Percentiles rank a stretch among this genome's conserved stretches.
These are phyloP conservation scores for Cercophora scortea DNA, from an alignment of 495 filamentous ascomycete species.

Conservation along the genomic window DNA sequence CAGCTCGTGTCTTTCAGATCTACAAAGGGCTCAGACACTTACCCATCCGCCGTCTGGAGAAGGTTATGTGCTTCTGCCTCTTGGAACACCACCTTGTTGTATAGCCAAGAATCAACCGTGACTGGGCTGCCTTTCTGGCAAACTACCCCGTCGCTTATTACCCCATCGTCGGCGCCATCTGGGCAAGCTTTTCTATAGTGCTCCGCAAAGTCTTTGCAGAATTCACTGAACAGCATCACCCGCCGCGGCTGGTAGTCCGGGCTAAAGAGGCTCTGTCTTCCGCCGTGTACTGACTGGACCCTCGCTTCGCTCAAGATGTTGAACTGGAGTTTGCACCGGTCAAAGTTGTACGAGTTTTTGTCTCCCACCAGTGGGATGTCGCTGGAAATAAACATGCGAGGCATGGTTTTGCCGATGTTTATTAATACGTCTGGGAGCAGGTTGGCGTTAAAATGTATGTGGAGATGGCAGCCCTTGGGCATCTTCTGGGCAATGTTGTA, in stretches of 20 bases:
- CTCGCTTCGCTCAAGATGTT: constrained; percentile 28
- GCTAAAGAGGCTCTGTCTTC: constrained; percentile 13
- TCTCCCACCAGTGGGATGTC: constrained; percentile 22
- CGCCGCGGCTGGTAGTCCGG: constrained; percentile 16
- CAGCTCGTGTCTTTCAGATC: background rate
- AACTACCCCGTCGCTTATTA: background rate
- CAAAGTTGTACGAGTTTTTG: constrained; percentile 12
- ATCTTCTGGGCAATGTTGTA: constrained; percentile 32
- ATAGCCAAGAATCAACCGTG: constrained; percentile 31
- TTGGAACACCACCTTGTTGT: constrained; percentile 41
- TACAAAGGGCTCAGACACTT: background rate
- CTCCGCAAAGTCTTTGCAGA: constrained; percentile 15
- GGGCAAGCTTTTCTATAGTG: constrained; percentile 1
- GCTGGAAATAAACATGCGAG: constrained; percentile 46
- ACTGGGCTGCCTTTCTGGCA: no score
- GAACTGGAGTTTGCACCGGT: constrained; percentile 42
- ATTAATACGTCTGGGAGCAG: constrained; percentile 41
- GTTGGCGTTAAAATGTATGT: constrained; percentile 51
- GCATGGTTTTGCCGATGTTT: constrained; percentile 39
- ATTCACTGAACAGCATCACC: constrained; percentile 31
- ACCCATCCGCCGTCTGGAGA: constrained; percentile 32
- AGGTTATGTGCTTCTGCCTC: constrained; percentile 36
- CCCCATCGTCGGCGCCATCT: background rate
- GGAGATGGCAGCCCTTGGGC: constrained; percentile 49
- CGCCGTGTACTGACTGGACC: constrained; percentile 6